phyloP scores from a whole-genome alignment of 2,329 filamentous ascomycete species.

The Scedosporium dehoogii region DNA sequence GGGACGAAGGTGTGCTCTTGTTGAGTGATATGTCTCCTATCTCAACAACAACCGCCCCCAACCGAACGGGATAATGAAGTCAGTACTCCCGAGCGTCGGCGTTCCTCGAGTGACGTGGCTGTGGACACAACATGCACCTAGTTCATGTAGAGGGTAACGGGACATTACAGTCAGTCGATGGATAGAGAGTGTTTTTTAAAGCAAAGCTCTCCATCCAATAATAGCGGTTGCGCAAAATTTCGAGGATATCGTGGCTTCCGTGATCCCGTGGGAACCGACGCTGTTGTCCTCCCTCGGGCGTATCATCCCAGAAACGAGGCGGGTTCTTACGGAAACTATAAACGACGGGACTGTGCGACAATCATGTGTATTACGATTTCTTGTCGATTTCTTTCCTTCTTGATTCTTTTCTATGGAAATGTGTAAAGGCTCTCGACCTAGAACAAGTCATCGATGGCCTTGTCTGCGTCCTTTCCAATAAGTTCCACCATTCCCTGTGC shows the following conservation, averaged over 20 bases:
- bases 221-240: too few relatives aligned
- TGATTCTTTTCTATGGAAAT: not conserved
- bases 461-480: conserved; percentile 89
- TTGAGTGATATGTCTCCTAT: not conserved
- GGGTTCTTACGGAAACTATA: too few relatives aligned
- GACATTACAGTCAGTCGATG: not conserved
- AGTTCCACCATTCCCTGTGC: conserved; percentile 83
- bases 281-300: too few relatives aligned
- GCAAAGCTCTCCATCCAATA: too few relatives aligned
- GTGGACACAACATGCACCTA: not conserved
- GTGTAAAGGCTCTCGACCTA: conserved; percentile 23
- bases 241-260: too few relatives aligned
- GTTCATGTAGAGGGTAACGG: not conserved
- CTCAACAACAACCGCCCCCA: not conserved
- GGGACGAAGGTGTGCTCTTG: not conserved
- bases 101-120: not conserved
- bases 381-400: not conserved
- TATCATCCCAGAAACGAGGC: too few relatives aligned
- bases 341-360: too few relatives aligned
- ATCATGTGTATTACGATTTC: not conserved
- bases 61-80: not conserved
- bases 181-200: not conserved
- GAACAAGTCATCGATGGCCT: conserved; percentile 78
- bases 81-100: not conserved
- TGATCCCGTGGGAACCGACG: too few relatives aligned